A percentile compares a stretch with the other conserved stretches of the same genome.
These are phyloP conservation scores for Paraconiothyrium sp. DNA, from an alignment of 2,329 filamentous ascomycete genomes.

Conservation along the genomic window DNA sequence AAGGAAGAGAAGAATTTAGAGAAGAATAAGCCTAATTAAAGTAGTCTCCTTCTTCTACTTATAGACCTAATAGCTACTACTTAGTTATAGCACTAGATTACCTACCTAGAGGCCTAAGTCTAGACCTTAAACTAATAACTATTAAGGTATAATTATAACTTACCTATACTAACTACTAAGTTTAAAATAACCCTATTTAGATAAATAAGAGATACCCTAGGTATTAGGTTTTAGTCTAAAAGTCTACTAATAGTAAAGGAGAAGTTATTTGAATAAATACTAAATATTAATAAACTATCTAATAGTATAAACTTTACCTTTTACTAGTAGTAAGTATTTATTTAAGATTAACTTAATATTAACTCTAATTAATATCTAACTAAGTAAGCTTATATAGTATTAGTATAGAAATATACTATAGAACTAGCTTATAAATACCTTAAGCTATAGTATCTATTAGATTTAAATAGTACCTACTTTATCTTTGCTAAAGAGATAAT, in stretches of 20 bases:
- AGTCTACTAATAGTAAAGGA: background rate
- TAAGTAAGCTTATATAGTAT: background rate
- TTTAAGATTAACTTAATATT: no score
- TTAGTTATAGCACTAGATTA: background rate
- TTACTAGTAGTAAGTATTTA: no score
- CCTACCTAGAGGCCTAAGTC: no score
- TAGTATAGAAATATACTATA: slow-evolving; percentile 1
- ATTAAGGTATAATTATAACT: background rate
- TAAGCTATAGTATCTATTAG: background rate
- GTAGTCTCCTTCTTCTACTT: no score
- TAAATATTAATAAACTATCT: slow-evolving; percentile 5
- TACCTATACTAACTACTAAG: background rate
- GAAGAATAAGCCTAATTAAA: no score
- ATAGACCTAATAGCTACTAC: no score
- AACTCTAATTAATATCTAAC: background rate
- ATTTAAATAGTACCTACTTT: background rate
- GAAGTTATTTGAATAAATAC: background rate
- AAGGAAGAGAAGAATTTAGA: no score
- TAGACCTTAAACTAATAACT: background rate
- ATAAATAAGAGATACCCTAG: background rate
- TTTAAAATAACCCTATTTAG: no score
- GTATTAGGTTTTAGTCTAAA: background rate
- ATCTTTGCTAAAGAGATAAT: background rate
- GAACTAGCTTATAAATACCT: slow-evolving; percentile 3
- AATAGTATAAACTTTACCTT: background rate